phyloP scores from a whole-genome alignment of 2,329 filamentous ascomycete genomes.

The Pestalotiopsis sp. region DNA sequence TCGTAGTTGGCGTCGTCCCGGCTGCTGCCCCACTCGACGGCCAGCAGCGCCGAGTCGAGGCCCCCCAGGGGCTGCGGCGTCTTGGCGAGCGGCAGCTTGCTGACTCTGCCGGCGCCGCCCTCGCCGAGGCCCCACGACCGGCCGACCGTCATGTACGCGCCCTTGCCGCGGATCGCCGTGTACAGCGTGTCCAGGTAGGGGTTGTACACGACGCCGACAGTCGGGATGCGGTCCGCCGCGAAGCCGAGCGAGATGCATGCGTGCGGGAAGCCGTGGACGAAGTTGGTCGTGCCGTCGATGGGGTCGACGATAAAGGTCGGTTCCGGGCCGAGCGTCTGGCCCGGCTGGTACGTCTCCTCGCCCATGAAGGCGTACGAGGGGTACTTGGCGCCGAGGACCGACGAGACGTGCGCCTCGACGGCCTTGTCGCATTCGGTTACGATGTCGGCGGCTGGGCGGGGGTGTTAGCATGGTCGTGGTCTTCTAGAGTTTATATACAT shows the following conservation, averaged over 20 bases:
- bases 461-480: not conserved
- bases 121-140: slow-evolving; percentile 38
- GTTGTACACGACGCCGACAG: slow-evolving; percentile 79
- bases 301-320: slow-evolving; percentile 83
- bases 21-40: slow-evolving; percentile 73
- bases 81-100: slow-evolving; percentile 46
- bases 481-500: too few relatives aligned
- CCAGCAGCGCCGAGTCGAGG: slow-evolving; percentile 66
- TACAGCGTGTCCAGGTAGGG: slow-evolving; percentile 72
- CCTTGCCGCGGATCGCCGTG: slow-evolving; percentile 68
- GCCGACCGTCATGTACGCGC: slow-evolving; percentile 59
- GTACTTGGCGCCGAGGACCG: slow-evolving; percentile 52
- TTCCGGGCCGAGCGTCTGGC: slow-evolving; percentile 59
- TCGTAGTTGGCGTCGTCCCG: slow-evolving; percentile 71
- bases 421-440: slow-evolving; percentile 70
- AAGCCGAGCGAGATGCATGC: slow-evolving; percentile 79
- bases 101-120: slow-evolving; percentile 35
- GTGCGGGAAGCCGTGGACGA: slow-evolving; percentile 74
- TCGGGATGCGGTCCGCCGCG: slow-evolving; percentile 60
- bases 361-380: slow-evolving; percentile 67
- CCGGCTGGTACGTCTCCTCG: slow-evolving; percentile 75
- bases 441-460: slow-evolving; percentile 60
- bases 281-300: slow-evolving; percentile 83
- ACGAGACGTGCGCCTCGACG: slow-evolving; percentile 63
- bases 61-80: slow-evolving; percentile 58